These are phyloP conservation scores for Trichophyton simii DNA, from an alignment of 2,329 filamentous ascomycete species.

Conservation along the genomic window DNA sequence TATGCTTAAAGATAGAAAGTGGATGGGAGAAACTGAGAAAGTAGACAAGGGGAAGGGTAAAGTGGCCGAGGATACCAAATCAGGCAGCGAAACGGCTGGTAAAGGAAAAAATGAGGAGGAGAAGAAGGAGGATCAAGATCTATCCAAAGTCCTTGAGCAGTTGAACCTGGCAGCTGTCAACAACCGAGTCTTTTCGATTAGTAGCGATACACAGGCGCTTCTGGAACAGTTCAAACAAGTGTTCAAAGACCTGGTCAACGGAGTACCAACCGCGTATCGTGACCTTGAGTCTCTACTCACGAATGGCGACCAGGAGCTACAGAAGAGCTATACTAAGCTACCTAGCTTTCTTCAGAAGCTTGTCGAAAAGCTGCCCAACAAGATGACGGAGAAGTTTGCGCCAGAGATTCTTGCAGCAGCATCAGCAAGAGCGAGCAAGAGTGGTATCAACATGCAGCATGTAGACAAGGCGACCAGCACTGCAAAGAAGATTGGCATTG, in stretches of 20 bases:
- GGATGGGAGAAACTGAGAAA: neutral
- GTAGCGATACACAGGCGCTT: slow-evolving; percentile 70
- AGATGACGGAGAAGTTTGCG: slow-evolving; percentile 60
- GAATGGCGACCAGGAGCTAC: slow-evolving; percentile 50
- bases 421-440: slow-evolving; percentile 50
- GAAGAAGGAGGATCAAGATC: slow-evolving; percentile 56
- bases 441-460: slow-evolving; percentile 47
- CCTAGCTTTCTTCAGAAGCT: slow-evolving; percentile 73
- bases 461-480: slow-evolving; percentile 41
- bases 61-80: neutral
- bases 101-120: slow-evolving; percentile 29
- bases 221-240: slow-evolving; percentile 76
- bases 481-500: slow-evolving; percentile 53
- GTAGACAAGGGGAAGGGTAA: neutral
- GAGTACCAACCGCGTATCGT: slow-evolving; percentile 82
- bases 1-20: slow-evolving; percentile 1
- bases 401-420: slow-evolving; percentile 74
- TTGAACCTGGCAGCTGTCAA: slow-evolving; percentile 74
- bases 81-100: neutral
- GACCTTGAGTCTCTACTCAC: slow-evolving; percentile 64
- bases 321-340: slow-evolving; percentile 53
- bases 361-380: slow-evolving; percentile 70
- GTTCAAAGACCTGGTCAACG: slow-evolving; percentile 83
- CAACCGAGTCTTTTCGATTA: slow-evolving; percentile 73
- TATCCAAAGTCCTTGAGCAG: slow-evolving; percentile 66